Conservation (phyloP, 2,329 filamentous ascomycete genomes). For the Exophiala bonariae region DNA sequence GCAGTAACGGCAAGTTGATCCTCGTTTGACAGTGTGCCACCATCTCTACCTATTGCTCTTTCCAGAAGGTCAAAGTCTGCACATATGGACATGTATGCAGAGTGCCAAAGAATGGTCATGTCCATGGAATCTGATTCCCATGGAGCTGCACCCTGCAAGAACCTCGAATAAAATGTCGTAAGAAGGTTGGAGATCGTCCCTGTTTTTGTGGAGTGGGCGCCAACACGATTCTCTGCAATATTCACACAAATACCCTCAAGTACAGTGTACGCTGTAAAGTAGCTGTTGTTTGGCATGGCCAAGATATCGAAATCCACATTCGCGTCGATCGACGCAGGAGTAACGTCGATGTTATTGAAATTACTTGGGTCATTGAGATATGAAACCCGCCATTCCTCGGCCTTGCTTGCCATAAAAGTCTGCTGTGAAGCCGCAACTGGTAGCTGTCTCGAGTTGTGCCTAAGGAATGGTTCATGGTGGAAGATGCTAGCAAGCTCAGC, state of each 20-base stretch:
- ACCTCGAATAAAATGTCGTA: constrained; percentile 24
- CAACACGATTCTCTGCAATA: constrained; percentile 27
- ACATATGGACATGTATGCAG: constrained; percentile 30
- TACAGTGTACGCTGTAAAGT: constrained; percentile 24
- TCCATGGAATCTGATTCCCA: constrained; percentile 24
- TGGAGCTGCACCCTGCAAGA: constrained; percentile 22
- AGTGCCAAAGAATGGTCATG: constrained; percentile 33
- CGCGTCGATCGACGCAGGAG: constrained; percentile 18
- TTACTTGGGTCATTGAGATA: constrained; percentile 22
- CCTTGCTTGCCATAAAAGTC: constrained; percentile 18
- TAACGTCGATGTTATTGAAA: constrained; percentile 9
- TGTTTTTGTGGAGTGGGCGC: constrained; percentile 11
- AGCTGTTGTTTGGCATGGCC: constrained; percentile 15
- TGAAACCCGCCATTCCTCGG: constrained; percentile 22
- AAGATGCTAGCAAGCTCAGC: constrained; percentile 27
- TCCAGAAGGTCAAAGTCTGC: constrained; percentile 33
- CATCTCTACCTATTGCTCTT: constrained; percentile 31
- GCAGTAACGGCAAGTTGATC: constrained; percentile 15
- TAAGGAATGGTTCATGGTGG: constrained; percentile 24
- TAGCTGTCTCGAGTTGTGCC: constrained; percentile 20
- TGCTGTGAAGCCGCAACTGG: constrained; percentile 20
- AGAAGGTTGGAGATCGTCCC: constrained; percentile 17
- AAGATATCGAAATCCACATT: constrained; percentile 20
- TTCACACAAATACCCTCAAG: constrained; percentile 27
- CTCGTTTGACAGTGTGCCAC: constrained; percentile 21